These are phyloP conservation scores for Epichloe sp. DNA, from an alignment of 2,329 filamentous ascomycete genomes.

Conservation along the genomic window DNA sequence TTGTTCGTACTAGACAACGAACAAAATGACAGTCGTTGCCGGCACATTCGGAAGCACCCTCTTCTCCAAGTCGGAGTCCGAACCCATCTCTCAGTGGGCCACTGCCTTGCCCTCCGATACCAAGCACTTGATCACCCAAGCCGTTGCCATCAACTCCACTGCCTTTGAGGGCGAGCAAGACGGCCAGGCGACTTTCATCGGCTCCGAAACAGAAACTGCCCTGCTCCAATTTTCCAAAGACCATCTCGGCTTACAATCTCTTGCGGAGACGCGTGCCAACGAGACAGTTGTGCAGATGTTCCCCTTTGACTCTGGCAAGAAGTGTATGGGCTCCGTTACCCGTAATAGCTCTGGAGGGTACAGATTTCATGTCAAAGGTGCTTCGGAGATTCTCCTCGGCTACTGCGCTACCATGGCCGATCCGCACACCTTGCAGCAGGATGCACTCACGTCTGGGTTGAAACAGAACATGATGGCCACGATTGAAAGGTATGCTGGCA, in stretches of 20 bases:
- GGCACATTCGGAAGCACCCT: conserved; percentile 35
- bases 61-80: conserved; percentile 8
- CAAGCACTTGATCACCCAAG: conserved; percentile 43
- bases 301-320: conserved; percentile 63
- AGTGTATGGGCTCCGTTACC: conserved; percentile 54
- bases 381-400: conserved; percentile 47
- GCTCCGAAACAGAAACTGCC: conserved; percentile 67
- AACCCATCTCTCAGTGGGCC: conserved; percentile 26
- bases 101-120: conserved; percentile 16
- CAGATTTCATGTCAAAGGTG: conserved; percentile 49
- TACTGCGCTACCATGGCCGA: conserved; percentile 37
- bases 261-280: conserved; percentile 50
- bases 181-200: conserved; percentile 53
- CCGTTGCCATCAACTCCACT: conserved; percentile 55
- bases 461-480: conserved; percentile 29
- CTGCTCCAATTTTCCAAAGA: conserved; percentile 56
- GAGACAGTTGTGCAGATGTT: conserved; percentile 50
- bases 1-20: conserved; percentile 36
- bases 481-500: conserved; percentile 65
- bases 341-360: conserved; percentile 32
- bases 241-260: conserved; percentile 52
- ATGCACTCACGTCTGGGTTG: conserved; percentile 36
- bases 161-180: conserved; percentile 63
- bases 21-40: conserved; percentile 55
- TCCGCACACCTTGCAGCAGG: conserved; percentile 33